These are phyloP conservation scores for Malassezia restricta DNA, from an alignment of 1,284 basidiomycete genomes.

Conservation along the genomic window DNA sequence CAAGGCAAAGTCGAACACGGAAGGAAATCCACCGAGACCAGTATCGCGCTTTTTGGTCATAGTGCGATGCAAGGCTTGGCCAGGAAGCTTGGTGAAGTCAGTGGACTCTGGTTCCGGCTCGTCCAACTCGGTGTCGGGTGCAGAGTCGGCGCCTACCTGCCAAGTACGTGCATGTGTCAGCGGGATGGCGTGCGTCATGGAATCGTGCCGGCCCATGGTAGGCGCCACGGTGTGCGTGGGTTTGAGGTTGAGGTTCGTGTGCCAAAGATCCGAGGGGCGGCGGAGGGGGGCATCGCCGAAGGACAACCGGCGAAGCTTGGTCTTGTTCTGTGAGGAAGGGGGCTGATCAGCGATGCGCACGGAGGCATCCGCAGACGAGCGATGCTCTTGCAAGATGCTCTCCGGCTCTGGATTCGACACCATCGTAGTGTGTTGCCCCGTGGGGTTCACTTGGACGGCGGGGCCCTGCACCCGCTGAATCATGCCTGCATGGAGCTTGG, in stretches of 20 bases:
- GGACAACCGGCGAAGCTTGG: background rate
- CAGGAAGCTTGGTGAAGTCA: background rate
- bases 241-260: background rate
- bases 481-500: slow-evolving; percentile 39
- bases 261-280: background rate
- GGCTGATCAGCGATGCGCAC: background rate
- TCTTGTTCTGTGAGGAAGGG: too few species aligned
- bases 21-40: slow-evolving; percentile 9
- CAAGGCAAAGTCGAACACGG: background rate
- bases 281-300: background rate
- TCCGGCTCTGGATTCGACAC: background rate
- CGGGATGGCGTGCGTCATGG: background rate
- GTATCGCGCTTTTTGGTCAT: slow-evolving; percentile 13
- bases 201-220: background rate
- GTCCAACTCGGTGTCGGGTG: background rate
- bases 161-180: background rate
- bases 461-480: slow-evolving; percentile 40
- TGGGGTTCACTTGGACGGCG: slow-evolving; percentile 42
- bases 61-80: slow-evolving; percentile 20
- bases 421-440: slow-evolving; percentile 14
- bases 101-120: background rate
- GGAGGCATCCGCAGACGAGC: background rate
- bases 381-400: background rate
- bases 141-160: background rate
- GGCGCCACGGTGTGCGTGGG: background rate